Evolutionary conservation across 1,284 basidiomycete genomes (phyloP).

Genomic region (Puccinia novopanici): DNA sequence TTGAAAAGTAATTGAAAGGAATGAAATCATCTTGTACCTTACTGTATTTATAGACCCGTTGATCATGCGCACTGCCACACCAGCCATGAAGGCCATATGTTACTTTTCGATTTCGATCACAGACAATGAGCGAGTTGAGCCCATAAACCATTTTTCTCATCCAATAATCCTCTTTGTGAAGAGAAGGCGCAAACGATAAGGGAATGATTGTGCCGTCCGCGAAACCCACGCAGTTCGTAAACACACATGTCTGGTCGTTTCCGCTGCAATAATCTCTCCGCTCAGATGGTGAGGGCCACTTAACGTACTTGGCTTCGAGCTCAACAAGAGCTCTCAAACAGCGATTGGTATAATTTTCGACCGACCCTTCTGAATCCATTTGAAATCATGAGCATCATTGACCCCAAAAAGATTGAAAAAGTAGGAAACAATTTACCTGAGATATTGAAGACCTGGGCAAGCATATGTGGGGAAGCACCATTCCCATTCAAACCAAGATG

Average conservation of each 20-base stretch:
- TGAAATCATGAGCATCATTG: too few species aligned
- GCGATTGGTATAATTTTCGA: constrained; percentile 1
- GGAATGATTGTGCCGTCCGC: constrained; percentile 12
- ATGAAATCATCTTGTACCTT: neutral
- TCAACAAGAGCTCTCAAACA: neutral
- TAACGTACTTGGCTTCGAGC: neutral
- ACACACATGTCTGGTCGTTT: neutral
- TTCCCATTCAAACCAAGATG: neutral
- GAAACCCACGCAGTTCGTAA: constrained; percentile 7
- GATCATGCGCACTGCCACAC: constrained; percentile 25
- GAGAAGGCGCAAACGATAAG: neutral
- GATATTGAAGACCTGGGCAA: neutral
- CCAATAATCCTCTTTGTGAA: constrained; percentile 1
- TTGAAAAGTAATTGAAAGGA: too few species aligned
- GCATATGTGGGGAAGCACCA: neutral
- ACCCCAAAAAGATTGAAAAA: neutral
- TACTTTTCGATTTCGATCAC: neutral
- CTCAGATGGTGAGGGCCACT: neutral
- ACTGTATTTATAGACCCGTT: neutral
- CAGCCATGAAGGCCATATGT: neutral
- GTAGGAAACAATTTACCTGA: too few species aligned
- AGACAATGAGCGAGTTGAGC: constrained; percentile 20
- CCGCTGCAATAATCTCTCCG: too few species aligned
- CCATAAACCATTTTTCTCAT: constrained; percentile 1
- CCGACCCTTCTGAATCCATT: neutral